phyloP scores from a whole-genome alignment of 1,139 yeast species.

The Candida frijolesensis region DNA sequence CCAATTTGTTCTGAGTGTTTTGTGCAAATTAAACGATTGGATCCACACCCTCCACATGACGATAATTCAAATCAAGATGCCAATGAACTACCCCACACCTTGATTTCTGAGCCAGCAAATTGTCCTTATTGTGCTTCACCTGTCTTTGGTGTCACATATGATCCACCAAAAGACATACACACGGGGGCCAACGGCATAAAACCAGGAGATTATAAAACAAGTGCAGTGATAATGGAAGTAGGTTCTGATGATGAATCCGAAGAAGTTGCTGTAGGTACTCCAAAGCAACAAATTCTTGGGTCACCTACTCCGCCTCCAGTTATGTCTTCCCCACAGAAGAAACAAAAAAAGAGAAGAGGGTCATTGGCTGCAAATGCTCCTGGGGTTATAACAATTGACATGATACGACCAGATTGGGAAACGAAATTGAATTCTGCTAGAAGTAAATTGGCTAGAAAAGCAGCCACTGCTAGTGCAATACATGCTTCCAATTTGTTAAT shows the following conservation, averaged over 20 bases:
- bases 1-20: constrained; percentile 96
- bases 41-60: constrained; percentile 95
- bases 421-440: constrained; percentile 69
- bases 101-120: constrained; percentile 83
- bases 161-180: constrained; percentile 56
- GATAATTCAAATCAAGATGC: constrained; percentile 33
- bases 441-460: constrained; percentile 74
- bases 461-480: constrained; percentile 93
- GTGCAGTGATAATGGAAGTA: constrained; percentile 7
- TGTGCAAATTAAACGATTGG: constrained; percentile 89
- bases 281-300: constrained; percentile 12
- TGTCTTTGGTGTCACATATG: constrained; percentile 82
- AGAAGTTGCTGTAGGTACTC: constrained; percentile 3
- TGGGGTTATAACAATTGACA: constrained; percentile 74
- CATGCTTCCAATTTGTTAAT: constrained; percentile 76
- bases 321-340: constrained; percentile 2
- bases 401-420: constrained; percentile 93
- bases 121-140: constrained; percentile 95
- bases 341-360: constrained; percentile 25
- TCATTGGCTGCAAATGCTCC: constrained; percentile 64
- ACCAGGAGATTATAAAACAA: constrained; percentile 37
- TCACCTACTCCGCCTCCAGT: constrained; percentile 10
- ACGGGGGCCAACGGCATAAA: constrained; percentile 55
- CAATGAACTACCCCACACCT: constrained; percentile 51
- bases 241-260: constrained; percentile 11